These are phyloP conservation scores for Diaporthe sp. DNA, from an alignment of 2,329 filamentous ascomycete species.

Conservation along the genomic window DNA sequence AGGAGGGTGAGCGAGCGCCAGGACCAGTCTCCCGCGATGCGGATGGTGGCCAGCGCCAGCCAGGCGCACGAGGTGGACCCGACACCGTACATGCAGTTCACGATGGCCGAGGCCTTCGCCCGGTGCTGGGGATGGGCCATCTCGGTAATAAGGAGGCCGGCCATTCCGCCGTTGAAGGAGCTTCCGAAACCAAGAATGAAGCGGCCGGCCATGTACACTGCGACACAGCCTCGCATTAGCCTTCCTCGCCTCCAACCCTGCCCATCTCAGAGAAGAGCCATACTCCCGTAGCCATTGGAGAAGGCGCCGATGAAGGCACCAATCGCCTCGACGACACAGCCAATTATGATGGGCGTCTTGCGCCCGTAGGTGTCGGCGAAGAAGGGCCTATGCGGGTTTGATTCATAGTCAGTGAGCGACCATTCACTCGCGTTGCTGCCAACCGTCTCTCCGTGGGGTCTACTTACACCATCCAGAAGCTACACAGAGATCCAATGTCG, in stretches of 20 bases:
- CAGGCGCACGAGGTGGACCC: slow-evolving; percentile 20
- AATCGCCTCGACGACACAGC: slow-evolving; percentile 61
- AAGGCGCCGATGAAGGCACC: slow-evolving; percentile 60
- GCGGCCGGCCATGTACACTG: slow-evolving; percentile 71
- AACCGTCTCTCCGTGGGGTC: background rate
- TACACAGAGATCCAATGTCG: slow-evolving; percentile 63
- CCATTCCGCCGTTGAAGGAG: slow-evolving; percentile 38
- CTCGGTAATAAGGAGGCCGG: slow-evolving; percentile 73
- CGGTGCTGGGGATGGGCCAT: slow-evolving; percentile 78
- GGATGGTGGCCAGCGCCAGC: slow-evolving; percentile 29
- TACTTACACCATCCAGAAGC: slow-evolving; percentile 54
- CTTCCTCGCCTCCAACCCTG: background rate
- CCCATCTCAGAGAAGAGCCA: slow-evolving; percentile 42
- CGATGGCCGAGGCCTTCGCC: slow-evolving; percentile 74
- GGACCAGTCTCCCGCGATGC: slow-evolving; percentile 1
- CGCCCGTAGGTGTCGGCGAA: slow-evolving; percentile 60
- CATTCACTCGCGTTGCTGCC: background rate
- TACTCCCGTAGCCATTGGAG: slow-evolving; percentile 58
- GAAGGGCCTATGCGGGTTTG: slow-evolving; percentile 50
- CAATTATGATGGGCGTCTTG: slow-evolving; percentile 57
- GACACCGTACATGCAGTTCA: slow-evolving; percentile 70
- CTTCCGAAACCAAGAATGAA: slow-evolving; percentile 78
- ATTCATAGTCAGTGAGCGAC: background rate
- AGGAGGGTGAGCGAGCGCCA: slow-evolving; percentile 39
- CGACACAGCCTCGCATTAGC: slow-evolving; percentile 36